These are phyloP conservation scores for Daldinia caldariorum DNA, from an alignment of 495 filamentous ascomycete species.

Conservation along the genomic window DNA sequence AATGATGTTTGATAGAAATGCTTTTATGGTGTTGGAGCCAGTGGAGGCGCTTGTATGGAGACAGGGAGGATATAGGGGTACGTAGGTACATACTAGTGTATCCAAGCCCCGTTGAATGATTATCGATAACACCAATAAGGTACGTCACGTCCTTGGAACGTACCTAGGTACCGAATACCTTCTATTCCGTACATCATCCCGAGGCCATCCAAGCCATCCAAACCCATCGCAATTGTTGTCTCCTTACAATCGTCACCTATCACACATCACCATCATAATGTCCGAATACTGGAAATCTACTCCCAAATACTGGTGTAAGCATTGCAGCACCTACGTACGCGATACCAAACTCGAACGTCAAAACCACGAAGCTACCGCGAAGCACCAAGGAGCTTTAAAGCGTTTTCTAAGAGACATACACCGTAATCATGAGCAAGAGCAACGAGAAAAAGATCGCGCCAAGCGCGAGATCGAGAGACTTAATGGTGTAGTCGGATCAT, in stretches of 20 bases:
- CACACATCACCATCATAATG: slow-evolving; percentile 61
- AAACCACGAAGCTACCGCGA: slow-evolving; percentile 89
- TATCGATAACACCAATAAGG: too few species aligned
- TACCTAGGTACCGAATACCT: too few species aligned
- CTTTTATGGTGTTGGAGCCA: too few species aligned
- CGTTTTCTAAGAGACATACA: slow-evolving; percentile 90
- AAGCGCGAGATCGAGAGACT: slow-evolving; percentile 87
- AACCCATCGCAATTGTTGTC: too few species aligned
- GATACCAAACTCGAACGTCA: slow-evolving; percentile 90
- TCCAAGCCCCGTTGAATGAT: too few species aligned
- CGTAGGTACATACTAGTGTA: too few species aligned
- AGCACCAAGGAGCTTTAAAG: slow-evolving; percentile 89
- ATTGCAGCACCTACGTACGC: slow-evolving; percentile 89
- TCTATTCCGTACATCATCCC: not conserved
- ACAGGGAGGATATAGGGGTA: too few species aligned
- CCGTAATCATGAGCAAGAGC: slow-evolving; percentile 77
- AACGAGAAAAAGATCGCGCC: slow-evolving; percentile 80
- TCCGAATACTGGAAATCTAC: slow-evolving; percentile 99
- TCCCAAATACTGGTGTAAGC: slow-evolving; percentile 97
- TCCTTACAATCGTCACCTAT: too few species aligned
- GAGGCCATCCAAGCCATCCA: too few species aligned
- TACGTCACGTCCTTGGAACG: too few species aligned
- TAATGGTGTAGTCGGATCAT: slow-evolving; percentile 74
- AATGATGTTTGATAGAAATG: too few species aligned
- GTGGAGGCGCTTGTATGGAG: too few species aligned